Base-by-base conservation (phyloP, 805 yeast species). In the Pichia rugopelliculosa region DNA sequence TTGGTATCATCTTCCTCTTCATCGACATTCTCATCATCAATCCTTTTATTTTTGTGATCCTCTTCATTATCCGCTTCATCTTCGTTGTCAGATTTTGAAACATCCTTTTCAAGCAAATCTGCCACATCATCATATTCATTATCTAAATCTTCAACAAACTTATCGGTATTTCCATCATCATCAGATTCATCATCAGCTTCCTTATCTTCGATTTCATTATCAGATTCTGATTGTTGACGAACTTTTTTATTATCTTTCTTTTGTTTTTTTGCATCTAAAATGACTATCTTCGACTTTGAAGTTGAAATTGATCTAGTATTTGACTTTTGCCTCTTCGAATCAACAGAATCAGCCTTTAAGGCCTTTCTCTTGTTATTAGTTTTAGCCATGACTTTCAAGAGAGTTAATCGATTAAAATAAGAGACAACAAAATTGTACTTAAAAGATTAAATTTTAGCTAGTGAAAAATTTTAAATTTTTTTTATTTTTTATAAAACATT, bases 41-140 rank as follows among this genome's bases (percentile, higher is more conserved):
- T 58, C 6, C 54, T 59, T 3, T 50, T 54, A 10, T 61, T 69
- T 18, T 62, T 69, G 12, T 56, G 58, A 6, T 53, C 62, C 22
- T 55, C 58, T 24, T 64, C 62, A 0, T 60, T 57, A 18, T 59
- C 59, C 4, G 52, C 48, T 8, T 43, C 51, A 7, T 43, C 45
- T 10, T 26, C 55, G 56, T 76, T 75, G 11, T 37, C 42, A 11
- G 26, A 56, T 56, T 76, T 75, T 51, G 69, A 60, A 47, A 73
- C 76, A 41, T 51, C 53, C 24, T 49, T 50, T 33, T 55, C 58
- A 46, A 79, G 65, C 45, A 79, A 64, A 26, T 65, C 73, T 1
- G 81, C 79, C 41, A 79, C 79, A 53, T 79, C 84, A 52, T 71
- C 78, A 54, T 71, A 79, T 48, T 79, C 79, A 7, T 71, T 70